A percentile compares a stretch with the other conserved stretches of the same genome.
These are phyloP conservation scores for Zea mays DNA, from an alignment of 176 grass and related monocot species.

Conservation along the genomic window Zm-B73-REFERENCE-NAM-5.0 NC_050100.1:57789001-57789500, in stretches of 20 bases:
- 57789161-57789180: slow-evolving; percentile 18
- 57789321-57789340: neutral
- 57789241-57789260: neutral
- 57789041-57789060: slow-evolving; percentile 29
- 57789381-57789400: slow-evolving; percentile 42
- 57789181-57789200: neutral
- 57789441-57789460: slow-evolving; percentile 27
- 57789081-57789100: slow-evolving; percentile 53
- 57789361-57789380: slow-evolving; percentile 32
- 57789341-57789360: slow-evolving; percentile 12
- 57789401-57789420: slow-evolving; percentile 48
- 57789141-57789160: slow-evolving; percentile 42
- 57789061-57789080: slow-evolving; percentile 52
- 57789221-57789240: neutral
- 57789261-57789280: slow-evolving; percentile 13
- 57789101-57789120: slow-evolving; percentile 39
- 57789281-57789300: slow-evolving; percentile 29
- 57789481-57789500: slow-evolving; percentile 50
- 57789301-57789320: slow-evolving; percentile 25
- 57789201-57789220: neutral
- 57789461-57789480: slow-evolving; percentile 50
- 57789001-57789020: slow-evolving; percentile 17
- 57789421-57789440: slow-evolving; percentile 35
- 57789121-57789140: slow-evolving; percentile 42
- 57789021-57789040: slow-evolving; percentile 42